Base-by-base conservation (phyloP, 192 early-diverging fungal species). In the Entomortierella lignicola region DNA sequence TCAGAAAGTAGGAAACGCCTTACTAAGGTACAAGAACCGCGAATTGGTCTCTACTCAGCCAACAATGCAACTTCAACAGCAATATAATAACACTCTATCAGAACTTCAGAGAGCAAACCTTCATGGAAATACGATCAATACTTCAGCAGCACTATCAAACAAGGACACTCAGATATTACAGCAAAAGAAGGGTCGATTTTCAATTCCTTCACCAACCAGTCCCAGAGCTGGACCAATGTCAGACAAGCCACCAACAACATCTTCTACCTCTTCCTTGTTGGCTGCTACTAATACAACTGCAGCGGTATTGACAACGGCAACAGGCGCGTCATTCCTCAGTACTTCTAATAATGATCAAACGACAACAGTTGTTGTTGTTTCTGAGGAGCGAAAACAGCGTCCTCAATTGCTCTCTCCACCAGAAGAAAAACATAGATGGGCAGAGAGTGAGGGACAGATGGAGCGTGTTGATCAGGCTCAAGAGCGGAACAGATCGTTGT, bases 1-100 rank as follows among this genome's bases (percentile, higher is more conserved):
- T 17, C 87, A 93, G 48, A 60, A 52, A 30, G 63, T 79, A 11
- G 75, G 75, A 8, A 59, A 79, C 23, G 61, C 66, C 10, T 53
- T 79, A 0, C 25, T 79, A 30, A 44, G 29, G 11, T 79, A 70
- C 57, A 68, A 57, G 53, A 34, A 56, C 29, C 41, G 29, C 8
- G 56, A 65, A 34, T 29, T 42, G 47, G 30, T 21, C 3, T 63
- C 42, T 20, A 39, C 17, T 0, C 69, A 39, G 8, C 55, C 50
- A 27, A 41, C 0, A 4, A 54, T 30, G 41, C 55, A 30, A 32
- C 30, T 41, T 29, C 60, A 56, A 20, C 30, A 52, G 12, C 66
- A 68, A 57, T 30, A n/a, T 27, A 29, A 21, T 6, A 48, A 4
- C 29, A 5, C 13, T 39, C 50, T 4, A 17, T 34, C 30, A 25